Base-by-base conservation (phyloP, 805 yeast genomes). In the Grigorovia yakushimaensis region DNA sequence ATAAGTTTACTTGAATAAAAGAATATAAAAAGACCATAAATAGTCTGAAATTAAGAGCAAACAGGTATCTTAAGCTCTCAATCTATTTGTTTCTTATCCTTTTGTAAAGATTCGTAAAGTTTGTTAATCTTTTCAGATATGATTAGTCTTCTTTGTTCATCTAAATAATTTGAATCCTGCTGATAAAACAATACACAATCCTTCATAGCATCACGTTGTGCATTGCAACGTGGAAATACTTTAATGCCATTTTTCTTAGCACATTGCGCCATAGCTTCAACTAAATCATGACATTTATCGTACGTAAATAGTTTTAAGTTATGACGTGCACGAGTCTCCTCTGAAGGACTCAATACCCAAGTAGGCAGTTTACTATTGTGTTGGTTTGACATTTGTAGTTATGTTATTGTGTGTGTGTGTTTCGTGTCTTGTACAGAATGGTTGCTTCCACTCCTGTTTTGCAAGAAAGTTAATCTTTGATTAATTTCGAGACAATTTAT, bases 291-390 rank as follows among this genome's bases (percentile, higher is more conserved):
- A 61, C 94, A 85, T 48, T 67, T 62, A 41, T 76, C 73, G 69
- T 84, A 84, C 0, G 91, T 77, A 57, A 72, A 71, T 49, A 69
- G 73, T 61, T 84, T 78, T 81, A 89, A 79, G 56, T 84, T 76
- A 54, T 76, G 79, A 57, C 84, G 78, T 35, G 83, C 80, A 49
- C 79, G 76, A 64, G 79, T 80, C 59, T 85, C 94, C 60, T 85
- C 93, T 52, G 73, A 74, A 13, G 93, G 91, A 0, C 86, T 76
- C 20, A 85, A 68, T 52, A 83, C 76, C 94, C 94, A 85, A 11
- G 76, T 69, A 1, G 94, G 94, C 23, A 84, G 66, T 52, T 61
- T 67, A 22, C 47, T 38, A 5, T 42, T 43, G 24, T 48, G 45
- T 19, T 27, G 18, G 13, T 33, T 7, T 3, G 37, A 42, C 35